Evolutionary conservation across 2,329 filamentous ascomycete genomes (phyloP).

Genomic region (Xylaria sp.): DNA sequence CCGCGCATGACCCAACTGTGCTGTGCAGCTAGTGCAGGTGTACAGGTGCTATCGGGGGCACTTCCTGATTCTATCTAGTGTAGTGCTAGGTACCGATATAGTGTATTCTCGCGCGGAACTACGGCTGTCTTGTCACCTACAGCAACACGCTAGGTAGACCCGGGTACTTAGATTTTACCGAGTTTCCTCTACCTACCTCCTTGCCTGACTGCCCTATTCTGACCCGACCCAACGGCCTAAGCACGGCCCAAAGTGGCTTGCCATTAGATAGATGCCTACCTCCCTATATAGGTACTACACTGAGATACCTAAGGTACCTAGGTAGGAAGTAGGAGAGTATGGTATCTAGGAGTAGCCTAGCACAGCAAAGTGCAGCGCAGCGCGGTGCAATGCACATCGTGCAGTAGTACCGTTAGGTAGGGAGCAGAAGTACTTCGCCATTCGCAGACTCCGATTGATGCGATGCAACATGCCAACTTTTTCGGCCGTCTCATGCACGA

Average conservation of each 20-base stretch:
- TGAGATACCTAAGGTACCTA: neutral
- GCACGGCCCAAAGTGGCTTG: slow-evolving; percentile 19
- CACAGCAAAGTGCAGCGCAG: neutral
- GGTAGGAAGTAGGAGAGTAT: neutral
- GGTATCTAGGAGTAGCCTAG: neutral
- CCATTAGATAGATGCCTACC: slow-evolving; percentile 4
- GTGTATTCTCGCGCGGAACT: neutral
- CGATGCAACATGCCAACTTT: slow-evolving; percentile 40
- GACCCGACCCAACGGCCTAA: slow-evolving; percentile 33
- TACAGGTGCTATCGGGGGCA: slow-evolving; percentile 34
- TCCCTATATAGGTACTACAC: neutral
- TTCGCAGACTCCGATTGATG: slow-evolving; percentile 31
- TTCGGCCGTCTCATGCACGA: slow-evolving; percentile 35
- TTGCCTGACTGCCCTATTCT: slow-evolving; percentile 10
- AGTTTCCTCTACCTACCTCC: neutral
- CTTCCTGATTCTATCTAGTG: slow-evolving; percentile 28
- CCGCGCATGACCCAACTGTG: slow-evolving; percentile 39
- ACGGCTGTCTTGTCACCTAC: no score
- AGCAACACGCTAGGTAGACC: no score
- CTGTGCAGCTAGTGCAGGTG: slow-evolving; percentile 25
- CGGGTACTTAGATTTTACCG: neutral
- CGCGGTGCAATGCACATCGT: slow-evolving; percentile 8
- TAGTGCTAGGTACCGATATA: neutral
- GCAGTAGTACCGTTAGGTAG: neutral
- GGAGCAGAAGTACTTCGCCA: slow-evolving; percentile 24